Evolutionary conservation across 192 early-diverging fungal species (phyloP).

Genomic region (Geosiphon pyriformis): DNA sequence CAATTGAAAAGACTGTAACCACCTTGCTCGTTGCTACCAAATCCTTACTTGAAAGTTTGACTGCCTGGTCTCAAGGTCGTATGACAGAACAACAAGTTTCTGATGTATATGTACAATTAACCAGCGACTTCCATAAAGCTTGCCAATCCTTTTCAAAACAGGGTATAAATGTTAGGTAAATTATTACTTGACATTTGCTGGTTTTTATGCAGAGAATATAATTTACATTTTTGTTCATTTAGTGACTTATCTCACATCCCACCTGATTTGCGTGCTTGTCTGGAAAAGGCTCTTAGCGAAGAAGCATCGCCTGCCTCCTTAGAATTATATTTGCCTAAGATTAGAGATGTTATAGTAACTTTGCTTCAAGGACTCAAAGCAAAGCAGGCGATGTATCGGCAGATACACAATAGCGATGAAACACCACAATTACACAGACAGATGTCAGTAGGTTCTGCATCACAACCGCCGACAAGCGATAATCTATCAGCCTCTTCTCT

Average conservation of each 20-base stretch:
- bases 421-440: background rate
- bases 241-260: constrained; percentile 45
- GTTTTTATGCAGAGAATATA: background rate
- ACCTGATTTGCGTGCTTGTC: constrained; percentile 36
- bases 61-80: constrained; percentile 37
- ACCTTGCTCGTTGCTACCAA: constrained; percentile 44
- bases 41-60: constrained; percentile 42
- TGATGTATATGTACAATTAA: constrained; percentile 40
- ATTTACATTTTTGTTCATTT: background rate
- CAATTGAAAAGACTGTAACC: constrained; percentile 45
- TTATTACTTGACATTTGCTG: constrained; percentile 1
- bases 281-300: constrained; percentile 41
- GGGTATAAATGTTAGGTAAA: constrained; percentile 25
- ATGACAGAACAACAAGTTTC: constrained; percentile 40
- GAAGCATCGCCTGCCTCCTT: constrained; percentile 37
- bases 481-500: background rate
- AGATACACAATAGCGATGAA: constrained; percentile 19
- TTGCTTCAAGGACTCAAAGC: constrained; percentile 46
- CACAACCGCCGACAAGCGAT: background rate
- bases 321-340: constrained; percentile 46
- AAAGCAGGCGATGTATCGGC: constrained; percentile 45
- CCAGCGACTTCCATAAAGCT: constrained; percentile 40
- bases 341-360: constrained; percentile 46
- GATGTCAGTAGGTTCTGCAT: background rate
- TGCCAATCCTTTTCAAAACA: constrained; percentile 32